Evolutionary conservation across 768 basidiomycete species (phyloP).

Genomic region (Ephemerocybe angulata): DNA sequence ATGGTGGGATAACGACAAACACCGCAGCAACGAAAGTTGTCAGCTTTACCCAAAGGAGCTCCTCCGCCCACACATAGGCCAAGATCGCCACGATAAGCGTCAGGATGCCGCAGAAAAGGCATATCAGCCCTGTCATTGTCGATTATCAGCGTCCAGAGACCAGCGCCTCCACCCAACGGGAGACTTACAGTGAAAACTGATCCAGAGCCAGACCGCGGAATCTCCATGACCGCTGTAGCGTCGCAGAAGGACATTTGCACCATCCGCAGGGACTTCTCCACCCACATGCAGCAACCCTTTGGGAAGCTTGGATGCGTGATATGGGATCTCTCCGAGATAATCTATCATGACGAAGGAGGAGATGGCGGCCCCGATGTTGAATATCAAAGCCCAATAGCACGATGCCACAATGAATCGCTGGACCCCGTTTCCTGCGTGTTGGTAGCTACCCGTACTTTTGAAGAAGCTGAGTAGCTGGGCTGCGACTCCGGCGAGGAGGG

Average conservation of each 20-base stretch:
- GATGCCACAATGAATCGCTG: slow-evolving; percentile 1
- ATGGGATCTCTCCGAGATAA: slow-evolving; percentile 10
- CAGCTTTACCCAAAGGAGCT: not conserved
- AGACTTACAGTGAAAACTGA: not conserved
- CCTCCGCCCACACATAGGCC: not conserved
- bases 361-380: slow-evolving; percentile 11
- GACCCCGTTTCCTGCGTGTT: not conserved
- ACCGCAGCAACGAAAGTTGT: not conserved
- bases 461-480: slow-evolving; percentile 9
- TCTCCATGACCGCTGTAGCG: not conserved
- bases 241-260: not conserved
- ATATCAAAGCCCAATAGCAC: slow-evolving; percentile 10
- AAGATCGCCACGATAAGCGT: not conserved
- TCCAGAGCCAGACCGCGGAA: not conserved
- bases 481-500: slow-evolving; percentile 10
- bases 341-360: slow-evolving; percentile 13
- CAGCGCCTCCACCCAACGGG: not conserved
- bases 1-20: not conserved
- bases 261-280: not conserved
- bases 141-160: not conserved
- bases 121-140: not conserved
- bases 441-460: not conserved
- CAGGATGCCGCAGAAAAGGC: not conserved
- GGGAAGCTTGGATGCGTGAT: slow-evolving; percentile 4
- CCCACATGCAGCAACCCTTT: not conserved